Evolutionary conservation across 2,329 filamentous ascomycete species (phyloP).

Genomic region (Tolypocladium ophioglossoides): DNA sequence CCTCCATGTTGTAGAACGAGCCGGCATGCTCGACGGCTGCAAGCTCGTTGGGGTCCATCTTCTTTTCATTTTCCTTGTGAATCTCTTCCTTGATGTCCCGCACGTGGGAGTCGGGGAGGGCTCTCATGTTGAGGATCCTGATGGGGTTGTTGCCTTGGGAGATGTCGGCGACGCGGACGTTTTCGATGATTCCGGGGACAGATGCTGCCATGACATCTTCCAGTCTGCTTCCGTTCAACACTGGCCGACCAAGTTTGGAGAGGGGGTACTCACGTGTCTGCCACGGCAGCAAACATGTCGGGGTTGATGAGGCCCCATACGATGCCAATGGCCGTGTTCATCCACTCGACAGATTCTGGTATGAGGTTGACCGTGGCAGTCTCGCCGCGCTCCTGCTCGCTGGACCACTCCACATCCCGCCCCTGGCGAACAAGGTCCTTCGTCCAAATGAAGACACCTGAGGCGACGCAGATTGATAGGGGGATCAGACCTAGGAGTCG

Average conservation of each 20-base stretch:
- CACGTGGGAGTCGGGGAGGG: constrained; percentile 70
- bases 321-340: constrained; percentile 78
- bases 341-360: constrained; percentile 89
- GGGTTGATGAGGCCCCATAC: constrained; percentile 91
- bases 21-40: constrained; percentile 85
- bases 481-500: constrained; percentile 67
- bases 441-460: constrained; percentile 79
- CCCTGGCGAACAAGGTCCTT: constrained; percentile 79
- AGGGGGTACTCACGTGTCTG: constrained; percentile 53
- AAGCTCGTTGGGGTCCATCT: constrained; percentile 75
- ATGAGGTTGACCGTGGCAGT: constrained; percentile 81
- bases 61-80: constrained; percentile 66
- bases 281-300: constrained; percentile 84
- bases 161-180: constrained; percentile 90
- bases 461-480: constrained; percentile 58
- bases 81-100: constrained; percentile 73
- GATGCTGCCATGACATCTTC: constrained; percentile 93
- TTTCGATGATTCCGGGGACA: constrained; percentile 82
- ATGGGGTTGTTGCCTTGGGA: constrained; percentile 88
- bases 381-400: constrained; percentile 74
- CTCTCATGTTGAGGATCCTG: constrained; percentile 75
- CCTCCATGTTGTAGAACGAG: constrained; percentile 87
- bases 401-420: constrained; percentile 76
- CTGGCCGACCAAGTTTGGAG: fast-evolving
- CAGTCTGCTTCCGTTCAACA: constrained; percentile 17